Conservation (phyloP, 495 filamentous ascomycete genomes). For the Lichina pygmaea region DNA sequence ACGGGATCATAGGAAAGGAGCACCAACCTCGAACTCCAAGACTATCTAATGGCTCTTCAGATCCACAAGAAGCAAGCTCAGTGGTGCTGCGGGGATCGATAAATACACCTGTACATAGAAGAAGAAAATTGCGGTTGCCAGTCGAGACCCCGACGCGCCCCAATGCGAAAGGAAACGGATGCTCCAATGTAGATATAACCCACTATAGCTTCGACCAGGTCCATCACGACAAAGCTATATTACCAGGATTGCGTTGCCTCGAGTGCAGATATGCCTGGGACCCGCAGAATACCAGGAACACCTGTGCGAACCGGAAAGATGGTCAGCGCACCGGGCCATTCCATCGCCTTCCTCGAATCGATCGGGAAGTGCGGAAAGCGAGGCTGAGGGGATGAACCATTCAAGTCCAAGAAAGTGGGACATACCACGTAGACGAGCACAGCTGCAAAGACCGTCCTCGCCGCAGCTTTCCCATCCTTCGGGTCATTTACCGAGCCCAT, state of each 20-base stretch:
- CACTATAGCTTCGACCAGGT: neutral
- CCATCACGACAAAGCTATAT: constrained; percentile 35
- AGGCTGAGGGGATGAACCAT: neutral
- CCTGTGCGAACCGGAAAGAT: constrained; percentile 17
- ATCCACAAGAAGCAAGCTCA: neutral
- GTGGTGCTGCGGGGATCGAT: neutral
- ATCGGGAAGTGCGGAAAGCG: neutral
- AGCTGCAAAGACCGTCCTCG: constrained; percentile 56
- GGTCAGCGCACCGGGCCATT: neutral
- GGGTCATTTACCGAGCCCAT: constrained; percentile 52
- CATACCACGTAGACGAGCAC: constrained; percentile 67
- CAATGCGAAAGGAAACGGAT: neutral
- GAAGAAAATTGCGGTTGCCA: neutral
- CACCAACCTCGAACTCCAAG: too few relatives aligned
- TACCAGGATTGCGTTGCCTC: constrained; percentile 48
- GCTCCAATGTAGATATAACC: neutral
- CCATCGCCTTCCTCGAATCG: neutral
- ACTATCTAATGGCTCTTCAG: neutral
- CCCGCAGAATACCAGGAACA: constrained; percentile 72
- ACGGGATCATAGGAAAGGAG: neutral
- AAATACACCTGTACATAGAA: neutral
- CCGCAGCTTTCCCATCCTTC: constrained; percentile 45
- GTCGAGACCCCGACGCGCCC: neutral
- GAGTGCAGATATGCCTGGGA: constrained; percentile 60
- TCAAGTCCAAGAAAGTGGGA: constrained; percentile 2